phyloP scores from a whole-genome alignment of 768 basidiomycete genomes.

The Pisolithus orientalis region DNA sequence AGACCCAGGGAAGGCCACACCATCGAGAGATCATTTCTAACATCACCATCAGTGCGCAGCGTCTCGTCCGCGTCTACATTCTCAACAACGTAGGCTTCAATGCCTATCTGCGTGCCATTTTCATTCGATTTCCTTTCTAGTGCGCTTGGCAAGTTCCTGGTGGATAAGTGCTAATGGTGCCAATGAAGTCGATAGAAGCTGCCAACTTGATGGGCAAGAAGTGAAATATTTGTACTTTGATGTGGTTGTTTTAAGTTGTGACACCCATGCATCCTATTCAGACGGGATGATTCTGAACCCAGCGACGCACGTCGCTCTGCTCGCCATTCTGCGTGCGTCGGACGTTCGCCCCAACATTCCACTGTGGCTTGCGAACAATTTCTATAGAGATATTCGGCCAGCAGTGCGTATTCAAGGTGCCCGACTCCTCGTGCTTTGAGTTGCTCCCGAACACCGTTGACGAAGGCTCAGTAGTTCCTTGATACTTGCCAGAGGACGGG shows the following conservation, averaged over 20 bases:
- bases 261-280: no score
- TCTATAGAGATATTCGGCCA: conserved; percentile 53
- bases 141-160: no score
- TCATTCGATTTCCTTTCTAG: no score
- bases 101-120: no score
- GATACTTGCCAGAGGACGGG: conserved; percentile 17
- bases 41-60: no score
- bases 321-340: conserved; percentile 16
- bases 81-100: no score
- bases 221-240: conserved; percentile 9
- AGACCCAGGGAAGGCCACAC: no score
- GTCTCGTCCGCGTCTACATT: no score
- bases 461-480: conserved; percentile 9
- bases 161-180: no score
- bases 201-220: conserved; percentile 44
- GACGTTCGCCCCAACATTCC: conserved; percentile 14
- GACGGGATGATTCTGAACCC: conserved; percentile 5
- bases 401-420: conserved; percentile 41
- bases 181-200: conserved; percentile 74
- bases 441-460: conserved; percentile 14
- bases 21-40: no score
- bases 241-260: no score
- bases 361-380: conserved; percentile 43
- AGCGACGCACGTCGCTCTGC: conserved; percentile 5
- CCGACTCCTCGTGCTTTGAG: conserved; percentile 36